phyloP scores from a whole-genome alignment of 176 grass and related monocot genomes.

The Ananas comosus region DNA sequence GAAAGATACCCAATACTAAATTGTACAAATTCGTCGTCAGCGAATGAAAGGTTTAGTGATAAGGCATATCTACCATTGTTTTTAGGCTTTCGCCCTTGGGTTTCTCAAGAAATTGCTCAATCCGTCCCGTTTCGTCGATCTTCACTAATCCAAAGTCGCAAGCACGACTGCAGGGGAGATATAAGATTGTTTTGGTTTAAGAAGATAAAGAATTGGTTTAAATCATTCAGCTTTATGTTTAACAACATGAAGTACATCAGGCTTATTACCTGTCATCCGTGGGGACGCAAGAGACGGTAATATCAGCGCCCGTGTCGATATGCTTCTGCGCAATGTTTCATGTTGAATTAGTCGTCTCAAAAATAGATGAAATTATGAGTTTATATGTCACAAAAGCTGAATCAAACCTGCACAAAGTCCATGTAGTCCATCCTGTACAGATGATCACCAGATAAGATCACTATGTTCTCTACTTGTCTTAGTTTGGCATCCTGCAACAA shows the following conservation, averaged over 20 bases:
- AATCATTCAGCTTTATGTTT: no score
- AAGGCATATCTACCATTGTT: constrained; percentile 45
- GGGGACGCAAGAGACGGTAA: constrained; percentile 61
- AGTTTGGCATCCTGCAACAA: constrained; percentile 54
- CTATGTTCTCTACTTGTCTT: constrained; percentile 60
- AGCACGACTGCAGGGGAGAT: constrained; percentile 47
- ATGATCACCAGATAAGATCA: constrained; percentile 82
- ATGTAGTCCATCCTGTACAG: constrained; percentile 90
- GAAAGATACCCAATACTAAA: background rate
- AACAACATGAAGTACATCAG: no score
- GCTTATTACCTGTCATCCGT: constrained; percentile 53
- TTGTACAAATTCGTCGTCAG: constrained; percentile 9
- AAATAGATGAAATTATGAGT: background rate
- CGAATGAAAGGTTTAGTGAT: background rate
- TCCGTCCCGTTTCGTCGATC: constrained; percentile 38
- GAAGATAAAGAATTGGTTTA: background rate
- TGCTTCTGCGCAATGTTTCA: constrained; percentile 49
- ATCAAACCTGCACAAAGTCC: constrained; percentile 66
- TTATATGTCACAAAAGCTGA: background rate
- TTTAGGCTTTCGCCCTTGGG: constrained; percentile 61
- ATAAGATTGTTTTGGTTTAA: background rate
- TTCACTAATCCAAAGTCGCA: constrained; percentile 77
- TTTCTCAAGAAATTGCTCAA: constrained; percentile 65
- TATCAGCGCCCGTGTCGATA: constrained; percentile 57
- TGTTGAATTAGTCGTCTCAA: background rate